Conservation (phyloP, 1,284 basidiomycete genomes). For the Malassezia equina region DNA sequence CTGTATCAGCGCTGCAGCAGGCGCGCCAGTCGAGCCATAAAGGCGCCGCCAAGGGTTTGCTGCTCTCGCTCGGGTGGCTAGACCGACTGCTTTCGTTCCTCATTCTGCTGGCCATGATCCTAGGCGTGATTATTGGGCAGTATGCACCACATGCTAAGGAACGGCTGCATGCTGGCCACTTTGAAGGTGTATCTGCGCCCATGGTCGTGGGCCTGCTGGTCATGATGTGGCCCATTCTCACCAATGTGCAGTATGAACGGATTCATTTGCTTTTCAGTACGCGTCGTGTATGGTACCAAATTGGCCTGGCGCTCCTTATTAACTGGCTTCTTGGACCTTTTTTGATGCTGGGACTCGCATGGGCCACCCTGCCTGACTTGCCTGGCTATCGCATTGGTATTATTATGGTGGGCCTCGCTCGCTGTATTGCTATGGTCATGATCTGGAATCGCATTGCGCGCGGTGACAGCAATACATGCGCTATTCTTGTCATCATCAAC, state of each 20-base stretch:
- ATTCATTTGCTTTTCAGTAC: constrained; percentile 58
- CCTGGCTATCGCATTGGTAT: constrained; percentile 51
- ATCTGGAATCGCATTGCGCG: constrained; percentile 61
- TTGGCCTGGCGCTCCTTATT: constrained; percentile 61
- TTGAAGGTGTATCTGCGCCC: constrained; percentile 45
- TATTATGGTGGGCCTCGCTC: constrained; percentile 57
- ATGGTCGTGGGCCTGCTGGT: constrained; percentile 54
- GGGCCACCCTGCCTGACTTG: constrained; percentile 69
- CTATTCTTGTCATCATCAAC: constrained; percentile 57
- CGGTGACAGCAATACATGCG: constrained; percentile 67
- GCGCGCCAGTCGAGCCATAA: constrained; percentile 18
- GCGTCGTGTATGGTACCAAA: constrained; percentile 60
- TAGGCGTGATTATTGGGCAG: constrained; percentile 65
- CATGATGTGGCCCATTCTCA: constrained; percentile 79
- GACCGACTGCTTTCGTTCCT: constrained; percentile 64
- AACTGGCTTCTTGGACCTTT: constrained; percentile 72
- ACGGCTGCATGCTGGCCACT: constrained; percentile 37
- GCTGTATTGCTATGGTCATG: constrained; percentile 48
- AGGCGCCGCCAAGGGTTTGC: constrained; percentile 21
- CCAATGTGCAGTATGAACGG: constrained; percentile 67
- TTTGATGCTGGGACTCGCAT: constrained; percentile 71
- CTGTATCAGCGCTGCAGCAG: constrained; percentile 23
- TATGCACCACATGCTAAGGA: constrained; percentile 26
- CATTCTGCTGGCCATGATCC: constrained; percentile 66
- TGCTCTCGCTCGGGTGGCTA: constrained; percentile 50